phyloP scores from a whole-genome alignment of 805 yeast genomes.

The Metschnikowia reukaufii region DNA sequence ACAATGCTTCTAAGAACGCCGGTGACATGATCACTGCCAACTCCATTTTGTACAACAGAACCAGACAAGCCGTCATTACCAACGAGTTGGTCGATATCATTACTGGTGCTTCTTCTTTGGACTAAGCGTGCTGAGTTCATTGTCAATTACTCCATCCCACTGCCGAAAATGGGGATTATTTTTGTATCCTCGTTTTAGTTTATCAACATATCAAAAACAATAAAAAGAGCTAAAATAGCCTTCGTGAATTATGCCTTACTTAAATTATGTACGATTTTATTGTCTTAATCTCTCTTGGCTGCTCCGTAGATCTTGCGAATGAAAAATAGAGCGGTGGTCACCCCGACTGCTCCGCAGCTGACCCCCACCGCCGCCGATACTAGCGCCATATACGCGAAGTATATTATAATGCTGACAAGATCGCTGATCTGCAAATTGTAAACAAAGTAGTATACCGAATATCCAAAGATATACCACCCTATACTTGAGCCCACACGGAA shows the following conservation, averaged over 20 bases:
- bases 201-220: conserved; percentile 6
- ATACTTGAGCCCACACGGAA: conserved; percentile 68
- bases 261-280: background rate
- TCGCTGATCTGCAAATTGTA: conserved; percentile 61
- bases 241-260: background rate
- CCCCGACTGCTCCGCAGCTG: conserved; percentile 74
- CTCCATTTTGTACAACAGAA: conserved; percentile 97
- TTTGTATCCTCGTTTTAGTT: conserved; percentile 1
- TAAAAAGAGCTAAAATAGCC: conserved; percentile 2
- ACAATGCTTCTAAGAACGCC: conserved; percentile 98
- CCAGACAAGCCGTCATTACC: conserved; percentile 25
- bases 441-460: conserved; percentile 66
- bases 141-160: conserved; percentile 5
- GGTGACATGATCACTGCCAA: conserved; percentile 97
- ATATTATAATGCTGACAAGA: conserved; percentile 63
- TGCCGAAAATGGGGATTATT: background rate
- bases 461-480: conserved; percentile 67
- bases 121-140: conserved; percentile 42
- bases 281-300: conserved; percentile 50
- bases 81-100: conserved; percentile 99
- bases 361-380: conserved; percentile 62
- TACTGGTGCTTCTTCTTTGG: conserved; percentile 99
- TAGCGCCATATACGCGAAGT: conserved; percentile 69
- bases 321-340: conserved; percentile 64
- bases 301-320: conserved; percentile 61